Percentiles rank a stretch among this genome's conserved stretches.
phyloP scores from a whole-genome alignment of 805 yeast genomes.

The Saccharomyces jurei region DNA sequence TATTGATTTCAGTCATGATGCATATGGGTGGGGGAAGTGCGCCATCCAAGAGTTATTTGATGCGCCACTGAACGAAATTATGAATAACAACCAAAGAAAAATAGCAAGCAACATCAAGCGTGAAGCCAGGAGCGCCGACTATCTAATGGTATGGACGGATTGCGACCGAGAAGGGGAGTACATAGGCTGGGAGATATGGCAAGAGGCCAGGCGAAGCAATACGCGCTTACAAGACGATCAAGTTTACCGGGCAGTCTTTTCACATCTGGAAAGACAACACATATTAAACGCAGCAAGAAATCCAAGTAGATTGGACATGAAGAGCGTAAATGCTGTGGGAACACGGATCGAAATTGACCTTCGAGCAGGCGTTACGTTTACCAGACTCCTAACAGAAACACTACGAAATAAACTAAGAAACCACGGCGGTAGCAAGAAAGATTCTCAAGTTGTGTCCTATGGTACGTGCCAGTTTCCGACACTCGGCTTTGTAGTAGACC shows the following conservation, averaged over 20 bases:
- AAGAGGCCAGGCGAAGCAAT: conserved; percentile 49
- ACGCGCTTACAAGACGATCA: conserved; percentile 37
- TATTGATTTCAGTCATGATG: conserved; percentile 45
- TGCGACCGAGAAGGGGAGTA: conserved; percentile 96
- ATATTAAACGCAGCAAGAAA: conserved; percentile 63
- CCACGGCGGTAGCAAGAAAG: background rate
- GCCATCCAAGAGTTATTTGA: conserved; percentile 59
- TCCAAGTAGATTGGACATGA: conserved; percentile 56
- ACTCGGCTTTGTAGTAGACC: conserved; percentile 88
- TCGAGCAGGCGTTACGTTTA: conserved; percentile 81
- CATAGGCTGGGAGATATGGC: conserved; percentile 75
- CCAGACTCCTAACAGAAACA: conserved; percentile 58
- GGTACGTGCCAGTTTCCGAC: conserved; percentile 98
- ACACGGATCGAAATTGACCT: conserved; percentile 83
- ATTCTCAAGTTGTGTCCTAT: conserved; percentile 44
- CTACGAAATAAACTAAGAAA: conserved; percentile 28
- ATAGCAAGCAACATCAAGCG: conserved; percentile 59
- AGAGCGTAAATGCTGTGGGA: conserved; percentile 73
- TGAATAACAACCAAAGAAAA: conserved; percentile 35
- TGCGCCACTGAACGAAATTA: conserved; percentile 50
- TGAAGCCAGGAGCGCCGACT: conserved; percentile 54
- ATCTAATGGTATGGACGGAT: conserved; percentile 93
- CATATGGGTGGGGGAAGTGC: conserved; percentile 57
- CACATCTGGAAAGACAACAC: conserved; percentile 76
- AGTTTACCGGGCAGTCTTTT: conserved; percentile 72